Conservation (phyloP, 2,329 filamentous ascomycete genomes). For the Penicillium carneum region DNA sequence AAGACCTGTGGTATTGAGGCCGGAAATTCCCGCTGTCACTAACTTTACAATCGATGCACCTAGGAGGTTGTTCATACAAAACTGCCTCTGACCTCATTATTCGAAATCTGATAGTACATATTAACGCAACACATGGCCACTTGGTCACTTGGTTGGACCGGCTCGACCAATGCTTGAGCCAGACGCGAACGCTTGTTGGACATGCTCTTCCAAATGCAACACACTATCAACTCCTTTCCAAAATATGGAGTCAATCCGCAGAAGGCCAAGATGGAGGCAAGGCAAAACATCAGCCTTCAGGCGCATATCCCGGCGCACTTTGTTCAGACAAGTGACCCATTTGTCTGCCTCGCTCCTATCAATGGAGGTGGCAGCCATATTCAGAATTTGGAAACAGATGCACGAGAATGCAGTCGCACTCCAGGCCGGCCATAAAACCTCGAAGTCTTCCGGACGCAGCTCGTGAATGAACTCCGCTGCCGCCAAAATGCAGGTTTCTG, state of each 20-base stretch:
- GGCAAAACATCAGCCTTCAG: constrained; percentile 13
- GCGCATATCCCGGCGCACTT: constrained; percentile 15
- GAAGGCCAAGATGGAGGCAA: constrained; percentile 10
- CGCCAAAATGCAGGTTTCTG: background rate
- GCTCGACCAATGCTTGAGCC: background rate
- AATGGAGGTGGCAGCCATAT: constrained; percentile 2
- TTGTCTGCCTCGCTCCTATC: constrained; percentile 5
- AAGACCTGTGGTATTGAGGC: no score
- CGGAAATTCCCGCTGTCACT: background rate
- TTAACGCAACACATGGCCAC: background rate
- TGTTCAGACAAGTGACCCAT: constrained; percentile 8
- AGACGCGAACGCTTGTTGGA: constrained; percentile 3
- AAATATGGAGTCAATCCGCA: constrained; percentile 14
- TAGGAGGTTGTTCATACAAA: no score
- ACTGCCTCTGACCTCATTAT: background rate
- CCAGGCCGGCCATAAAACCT: constrained; percentile 10
- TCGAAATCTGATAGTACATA: background rate
- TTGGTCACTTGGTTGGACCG: background rate
- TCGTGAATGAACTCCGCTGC: constrained; percentile 10
- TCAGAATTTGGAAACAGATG: constrained; percentile 11
- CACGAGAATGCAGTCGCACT: constrained; percentile 9
- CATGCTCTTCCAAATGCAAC: constrained; percentile 13
- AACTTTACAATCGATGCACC: background rate
- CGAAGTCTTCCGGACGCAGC: constrained; percentile 5
- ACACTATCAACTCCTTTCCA: constrained; percentile 11